Percentiles rank a stretch among this genome's conserved stretches.
phyloP scores from a whole-genome alignment of 1,139 yeast species.

The Blastobotrys serpentis region DNA sequence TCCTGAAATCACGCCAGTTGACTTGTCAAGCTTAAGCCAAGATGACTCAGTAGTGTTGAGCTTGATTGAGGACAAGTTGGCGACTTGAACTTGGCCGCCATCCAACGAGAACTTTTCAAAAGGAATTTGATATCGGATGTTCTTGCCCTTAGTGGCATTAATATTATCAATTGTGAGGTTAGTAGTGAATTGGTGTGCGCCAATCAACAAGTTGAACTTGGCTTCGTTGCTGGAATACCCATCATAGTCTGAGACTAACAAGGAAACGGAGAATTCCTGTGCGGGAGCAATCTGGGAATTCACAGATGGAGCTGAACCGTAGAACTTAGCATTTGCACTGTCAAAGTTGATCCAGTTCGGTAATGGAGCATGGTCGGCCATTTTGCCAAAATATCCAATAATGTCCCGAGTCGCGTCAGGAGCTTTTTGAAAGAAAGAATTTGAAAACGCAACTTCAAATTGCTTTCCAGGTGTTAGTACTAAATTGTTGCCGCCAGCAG shows the following conservation, averaged over 20 bases:
- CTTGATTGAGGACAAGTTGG: slow-evolving; percentile 55
- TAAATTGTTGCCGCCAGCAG: slow-evolving; percentile 66
- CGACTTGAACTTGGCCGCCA: slow-evolving; percentile 45
- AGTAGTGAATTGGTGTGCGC: slow-evolving; percentile 83
- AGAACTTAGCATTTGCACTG: slow-evolving; percentile 56
- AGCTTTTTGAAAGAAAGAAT: slow-evolving; percentile 52
- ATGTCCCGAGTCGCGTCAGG: slow-evolving; percentile 34
- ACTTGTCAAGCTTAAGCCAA: slow-evolving; percentile 55
- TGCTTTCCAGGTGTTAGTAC: slow-evolving; percentile 68
- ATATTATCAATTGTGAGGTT: slow-evolving; percentile 45
- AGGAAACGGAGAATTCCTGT: slow-evolving; percentile 62
- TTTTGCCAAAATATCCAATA: slow-evolving; percentile 78
- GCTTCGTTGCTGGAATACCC: slow-evolving; percentile 77
- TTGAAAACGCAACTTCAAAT: slow-evolving; percentile 62
- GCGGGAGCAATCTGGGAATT: slow-evolving; percentile 89
- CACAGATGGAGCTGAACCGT: slow-evolving; percentile 86
- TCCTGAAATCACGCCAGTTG: slow-evolving; percentile 45
- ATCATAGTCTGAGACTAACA: slow-evolving; percentile 74
- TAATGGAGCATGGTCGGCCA: slow-evolving; percentile 76
- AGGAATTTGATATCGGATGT: slow-evolving; percentile 61
- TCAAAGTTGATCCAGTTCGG: slow-evolving; percentile 85
- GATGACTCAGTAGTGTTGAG: slow-evolving; percentile 51
- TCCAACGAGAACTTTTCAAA: slow-evolving; percentile 60
- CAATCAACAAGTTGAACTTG: slow-evolving; percentile 70
- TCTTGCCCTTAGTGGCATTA: slow-evolving; percentile 64